phyloP scores from a whole-genome alignment of 805 yeast species.

The Candida loeiensis region DNA sequence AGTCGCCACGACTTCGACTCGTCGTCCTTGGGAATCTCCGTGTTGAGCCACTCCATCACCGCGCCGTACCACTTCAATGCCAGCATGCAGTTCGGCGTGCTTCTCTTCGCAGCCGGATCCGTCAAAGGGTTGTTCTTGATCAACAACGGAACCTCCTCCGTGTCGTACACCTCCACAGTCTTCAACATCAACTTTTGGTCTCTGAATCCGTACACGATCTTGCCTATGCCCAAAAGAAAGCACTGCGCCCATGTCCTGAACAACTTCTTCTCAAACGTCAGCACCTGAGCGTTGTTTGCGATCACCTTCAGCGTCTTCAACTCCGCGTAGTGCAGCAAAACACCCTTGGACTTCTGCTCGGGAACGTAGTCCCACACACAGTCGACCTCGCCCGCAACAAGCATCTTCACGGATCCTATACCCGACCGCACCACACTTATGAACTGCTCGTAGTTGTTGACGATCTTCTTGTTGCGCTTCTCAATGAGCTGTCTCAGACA shows the following conservation, averaged over 20 bases:
- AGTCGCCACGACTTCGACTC: constrained; percentile 51
- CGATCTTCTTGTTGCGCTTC: constrained; percentile 53
- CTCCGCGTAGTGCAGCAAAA: constrained; percentile 76
- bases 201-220: constrained; percentile 80
- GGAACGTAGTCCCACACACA: constrained; percentile 83
- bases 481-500: constrained; percentile 67
- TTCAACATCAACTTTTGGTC: constrained; percentile 64
- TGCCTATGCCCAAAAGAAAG: constrained; percentile 80
- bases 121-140: constrained; percentile 50
- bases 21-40: constrained; percentile 44
- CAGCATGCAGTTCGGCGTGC: constrained; percentile 65
- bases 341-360: constrained; percentile 35
- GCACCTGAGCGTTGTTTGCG: constrained; percentile 52
- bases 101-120: constrained; percentile 13
- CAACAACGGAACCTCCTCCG: constrained; percentile 74
- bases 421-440: constrained; percentile 81
- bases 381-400: constrained; percentile 89
- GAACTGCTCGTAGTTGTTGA: constrained; percentile 74
- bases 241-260: constrained; percentile 91
- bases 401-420: constrained; percentile 63
- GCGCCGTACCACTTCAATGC: constrained; percentile 87
- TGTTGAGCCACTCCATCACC: constrained; percentile 70
- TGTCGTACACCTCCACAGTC: constrained; percentile 68
- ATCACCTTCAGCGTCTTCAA: constrained; percentile 69
- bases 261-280: constrained; percentile 70